Evolutionary conservation across 345 rosid species (phyloP).

Genomic region (Acer negundo): DNA sequence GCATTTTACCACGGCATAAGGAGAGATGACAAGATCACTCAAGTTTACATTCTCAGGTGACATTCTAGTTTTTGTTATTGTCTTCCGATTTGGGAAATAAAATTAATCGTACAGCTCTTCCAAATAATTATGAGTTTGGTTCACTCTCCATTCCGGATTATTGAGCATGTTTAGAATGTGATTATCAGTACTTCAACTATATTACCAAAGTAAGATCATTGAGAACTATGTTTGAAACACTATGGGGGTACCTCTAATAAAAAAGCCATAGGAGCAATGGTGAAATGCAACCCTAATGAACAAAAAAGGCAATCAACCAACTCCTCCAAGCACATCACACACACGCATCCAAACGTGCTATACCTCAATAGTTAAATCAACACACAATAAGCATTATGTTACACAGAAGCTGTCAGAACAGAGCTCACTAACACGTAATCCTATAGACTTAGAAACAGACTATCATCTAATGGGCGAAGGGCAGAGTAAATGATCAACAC

Average conservation of each 20-base stretch:
- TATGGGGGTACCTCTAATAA: neutral
- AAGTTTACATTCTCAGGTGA: neutral
- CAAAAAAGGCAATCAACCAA: too few relatives aligned
- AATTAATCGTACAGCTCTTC: neutral
- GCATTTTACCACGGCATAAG: neutral
- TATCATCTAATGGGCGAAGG: too few relatives aligned
- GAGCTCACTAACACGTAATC: too few relatives aligned
- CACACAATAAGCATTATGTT: too few relatives aligned
- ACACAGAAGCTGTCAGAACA: too few relatives aligned
- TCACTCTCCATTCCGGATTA: neutral
- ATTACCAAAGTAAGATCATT: neutral
- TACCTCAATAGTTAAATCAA: too few relatives aligned
- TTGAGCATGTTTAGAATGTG: neutral
- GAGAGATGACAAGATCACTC: neutral
- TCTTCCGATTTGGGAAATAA: neutral
- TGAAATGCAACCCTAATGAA: neutral
- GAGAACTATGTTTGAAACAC: neutral
- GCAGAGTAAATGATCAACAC: too few relatives aligned
- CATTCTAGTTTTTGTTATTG: neutral
- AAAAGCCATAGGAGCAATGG: neutral
- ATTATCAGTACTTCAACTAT: neutral
- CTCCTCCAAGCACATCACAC: too few relatives aligned
- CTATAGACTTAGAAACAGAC: too few relatives aligned
- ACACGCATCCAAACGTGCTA: too few relatives aligned
- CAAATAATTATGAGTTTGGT: neutral